A percentile compares a stretch with the other conserved stretches of the same genome.
phyloP scores from a whole-genome alignment of 495 filamentous ascomycete species.

The Talaromyces nanjingensis region DNA sequence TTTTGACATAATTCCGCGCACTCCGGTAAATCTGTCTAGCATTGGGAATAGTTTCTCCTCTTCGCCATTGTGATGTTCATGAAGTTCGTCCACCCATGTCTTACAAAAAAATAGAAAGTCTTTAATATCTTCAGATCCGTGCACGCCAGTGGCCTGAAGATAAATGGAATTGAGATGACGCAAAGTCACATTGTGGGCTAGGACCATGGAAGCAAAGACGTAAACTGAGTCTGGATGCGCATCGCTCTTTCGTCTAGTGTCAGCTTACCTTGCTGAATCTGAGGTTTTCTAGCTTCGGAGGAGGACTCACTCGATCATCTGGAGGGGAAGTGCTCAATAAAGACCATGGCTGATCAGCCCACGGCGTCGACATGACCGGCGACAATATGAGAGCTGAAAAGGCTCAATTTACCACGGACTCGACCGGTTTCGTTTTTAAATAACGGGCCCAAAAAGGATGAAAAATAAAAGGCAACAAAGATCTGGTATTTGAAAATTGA shows the following conservation, averaged over 20 bases:
- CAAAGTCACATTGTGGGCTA: constrained; percentile 53
- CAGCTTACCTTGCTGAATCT: neutral
- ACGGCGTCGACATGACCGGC: neutral
- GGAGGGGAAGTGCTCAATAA: neutral
- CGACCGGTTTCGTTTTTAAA: neutral
- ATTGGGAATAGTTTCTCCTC: constrained; percentile 36
- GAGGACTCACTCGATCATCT: neutral
- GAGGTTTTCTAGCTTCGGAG: neutral
- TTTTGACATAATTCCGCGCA: constrained; percentile 33
- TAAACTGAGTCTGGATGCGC: constrained; percentile 8
- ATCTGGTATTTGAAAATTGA: neutral
- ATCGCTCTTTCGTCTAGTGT: neutral
- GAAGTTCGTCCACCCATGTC: constrained; percentile 16
- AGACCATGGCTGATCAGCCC: constrained; percentile 2
- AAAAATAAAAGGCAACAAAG: neutral
- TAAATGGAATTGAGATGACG: constrained; percentile 55
- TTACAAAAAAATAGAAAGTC: constrained; percentile 14
- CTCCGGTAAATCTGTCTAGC: constrained; percentile 30
- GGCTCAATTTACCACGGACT: neutral
- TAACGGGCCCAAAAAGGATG: neutral
- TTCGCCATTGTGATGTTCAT: constrained; percentile 38
- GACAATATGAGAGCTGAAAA: neutral
- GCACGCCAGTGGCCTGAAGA: constrained; percentile 39
- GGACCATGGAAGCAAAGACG: constrained; percentile 50
- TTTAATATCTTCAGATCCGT: constrained; percentile 25